Base-by-base conservation (phyloP, 331 rosid species). In the Ulmus americana region DNA sequence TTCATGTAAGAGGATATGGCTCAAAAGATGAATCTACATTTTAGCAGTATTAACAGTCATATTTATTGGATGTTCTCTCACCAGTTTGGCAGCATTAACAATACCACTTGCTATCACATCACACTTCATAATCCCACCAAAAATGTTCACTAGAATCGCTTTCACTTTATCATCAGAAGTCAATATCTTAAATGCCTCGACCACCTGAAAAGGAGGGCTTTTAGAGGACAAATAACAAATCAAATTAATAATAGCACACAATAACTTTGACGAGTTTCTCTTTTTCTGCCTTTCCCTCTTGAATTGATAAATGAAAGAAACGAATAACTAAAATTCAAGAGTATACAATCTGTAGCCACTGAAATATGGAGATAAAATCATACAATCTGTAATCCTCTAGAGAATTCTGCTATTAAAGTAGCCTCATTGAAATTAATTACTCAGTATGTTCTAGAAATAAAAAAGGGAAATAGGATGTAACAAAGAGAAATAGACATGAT, bases 81-180 rank as follows among this genome's bases (percentile, higher is more conserved):
- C 89, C 65, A n/a, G 80, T 73, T 81, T 84, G 56, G 89, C 89
- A 47, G 89, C 89, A 52, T 81, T 84, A 72, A 84, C 89, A 64
- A 84, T 84, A 62, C 89, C 89, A 66, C 86, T 76, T 1, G 89
- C 89, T 66, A 84, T 84, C 15, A 84, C 66, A 63, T 84, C 86
- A 79, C 99, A 94, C 80, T 94, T 94, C 99, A 89, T 94, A 68
- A 84, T 84, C 42, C 89, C 89, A 50, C 86, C 89, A 67, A 84
- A 84, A 42, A 84, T 84, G 66, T 84, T 84, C 75, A 84, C 89
- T 76, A 84, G 71, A 73, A 84, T 84, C 15, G 97, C 99, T 79
- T 94, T 89, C 71, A 94, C 99, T 79, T 89, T 94, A 56, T 87
- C 95, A 59, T 94, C 99, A 38, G 99, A 87, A 0, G 99, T 94